phyloP scores from a whole-genome alignment of 805 yeast genomes.

The Cyberlindnera nakhonratchasimensis region DNA sequence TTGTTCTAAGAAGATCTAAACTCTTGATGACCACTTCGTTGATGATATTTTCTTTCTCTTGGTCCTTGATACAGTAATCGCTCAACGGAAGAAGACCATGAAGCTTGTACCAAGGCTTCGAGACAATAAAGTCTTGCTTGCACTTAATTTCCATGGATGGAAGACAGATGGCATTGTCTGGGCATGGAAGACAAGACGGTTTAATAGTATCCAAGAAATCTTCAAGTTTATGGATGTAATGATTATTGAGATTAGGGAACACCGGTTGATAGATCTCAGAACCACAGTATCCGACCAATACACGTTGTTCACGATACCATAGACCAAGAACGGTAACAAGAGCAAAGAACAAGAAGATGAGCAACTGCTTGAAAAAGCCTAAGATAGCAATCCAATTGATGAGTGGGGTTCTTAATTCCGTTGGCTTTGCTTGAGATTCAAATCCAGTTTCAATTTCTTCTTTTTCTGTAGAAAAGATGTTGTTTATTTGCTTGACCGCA shows the following conservation, averaged over 20 bases:
- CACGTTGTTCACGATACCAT: constrained; percentile 64
- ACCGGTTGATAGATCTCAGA: constrained; percentile 47
- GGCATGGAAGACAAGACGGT: constrained; percentile 75
- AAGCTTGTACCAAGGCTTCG: constrained; percentile 50
- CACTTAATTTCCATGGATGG: constrained; percentile 60
- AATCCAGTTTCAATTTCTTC: constrained; percentile 1
- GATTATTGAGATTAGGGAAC: constrained; percentile 31
- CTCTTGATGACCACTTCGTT: constrained; percentile 65
- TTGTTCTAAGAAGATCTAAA: constrained; percentile 58
- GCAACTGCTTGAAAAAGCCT: constrained; percentile 23
- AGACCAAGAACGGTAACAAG: constrained; percentile 39
- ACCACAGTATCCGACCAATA: constrained; percentile 74
- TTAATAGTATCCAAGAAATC: constrained; percentile 42
- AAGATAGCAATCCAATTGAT: constrained; percentile 14
- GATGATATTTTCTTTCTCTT: constrained; percentile 62
- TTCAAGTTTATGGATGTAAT: constrained; percentile 38
- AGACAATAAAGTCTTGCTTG: constrained; percentile 57
- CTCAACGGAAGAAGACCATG: constrained; percentile 57
- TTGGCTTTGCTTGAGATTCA: constrained; percentile 6
- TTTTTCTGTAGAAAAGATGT: constrained; percentile 11
- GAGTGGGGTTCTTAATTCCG: neutral
- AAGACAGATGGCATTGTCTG: constrained; percentile 74
- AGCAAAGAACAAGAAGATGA: constrained; percentile 37
- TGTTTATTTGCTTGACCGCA: constrained; percentile 26
- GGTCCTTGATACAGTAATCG: constrained; percentile 72